A percentile compares a stretch with the other conserved stretches of the same genome.
phyloP scores from a whole-genome alignment of 2,329 filamentous ascomycete genomes.

The Aspergillus sojae region DNA sequence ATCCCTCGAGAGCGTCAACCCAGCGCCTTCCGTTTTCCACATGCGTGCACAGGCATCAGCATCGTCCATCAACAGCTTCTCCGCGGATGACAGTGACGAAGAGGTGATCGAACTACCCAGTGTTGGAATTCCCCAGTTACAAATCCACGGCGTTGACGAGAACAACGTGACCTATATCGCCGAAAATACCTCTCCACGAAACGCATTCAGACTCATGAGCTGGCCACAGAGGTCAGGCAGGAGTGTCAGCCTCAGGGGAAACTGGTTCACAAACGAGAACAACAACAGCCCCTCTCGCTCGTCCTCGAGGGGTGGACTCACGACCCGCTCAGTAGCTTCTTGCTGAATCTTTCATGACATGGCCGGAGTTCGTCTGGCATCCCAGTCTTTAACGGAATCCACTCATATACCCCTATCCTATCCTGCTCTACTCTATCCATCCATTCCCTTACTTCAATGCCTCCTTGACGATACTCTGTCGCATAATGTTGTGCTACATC shows the following conservation, averaged over 20 bases:
- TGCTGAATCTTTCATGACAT: constrained; percentile 18
- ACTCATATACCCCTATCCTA: neutral
- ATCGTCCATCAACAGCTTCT: constrained; percentile 25
- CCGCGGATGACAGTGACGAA: constrained; percentile 35
- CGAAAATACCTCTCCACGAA: constrained; percentile 27
- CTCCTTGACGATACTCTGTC: neutral
- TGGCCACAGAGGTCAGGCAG: constrained; percentile 29
- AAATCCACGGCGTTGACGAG: constrained; percentile 36
- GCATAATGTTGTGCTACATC: neutral
- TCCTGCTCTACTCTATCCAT: neutral
- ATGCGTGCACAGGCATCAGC: constrained; percentile 38
- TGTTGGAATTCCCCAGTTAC: constrained; percentile 26
- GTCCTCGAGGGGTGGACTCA: constrained; percentile 16
- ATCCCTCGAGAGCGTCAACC: constrained; percentile 13
- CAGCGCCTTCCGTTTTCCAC: constrained; percentile 32
- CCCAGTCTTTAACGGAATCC: neutral
- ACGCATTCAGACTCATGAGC: constrained; percentile 35
- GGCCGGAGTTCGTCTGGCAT: neutral
- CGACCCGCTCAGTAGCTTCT: constrained; percentile 29
- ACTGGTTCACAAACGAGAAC: neutral
- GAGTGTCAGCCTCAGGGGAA: constrained; percentile 9
- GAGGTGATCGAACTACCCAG: constrained; percentile 40
- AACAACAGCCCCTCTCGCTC: neutral
- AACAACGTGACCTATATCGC: constrained; percentile 38
- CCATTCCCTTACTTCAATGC: neutral